A percentile compares a stretch with the other conserved stretches of the same genome.
Conservation (phyloP, 306 rosid genomes). For the Citrullus colocynthis region DNA sequence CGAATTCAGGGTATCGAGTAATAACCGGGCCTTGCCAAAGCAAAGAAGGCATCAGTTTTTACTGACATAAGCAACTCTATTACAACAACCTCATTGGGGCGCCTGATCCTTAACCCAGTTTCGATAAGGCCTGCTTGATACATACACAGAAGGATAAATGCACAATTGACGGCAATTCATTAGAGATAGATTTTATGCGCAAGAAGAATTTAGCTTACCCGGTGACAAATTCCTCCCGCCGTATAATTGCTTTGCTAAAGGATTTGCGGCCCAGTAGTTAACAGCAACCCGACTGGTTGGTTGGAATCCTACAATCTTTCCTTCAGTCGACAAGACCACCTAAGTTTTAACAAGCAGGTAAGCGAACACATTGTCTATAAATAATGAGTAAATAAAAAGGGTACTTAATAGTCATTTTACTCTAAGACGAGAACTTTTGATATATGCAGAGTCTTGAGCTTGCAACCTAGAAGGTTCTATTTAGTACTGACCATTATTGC, state of each 20-base stretch:
- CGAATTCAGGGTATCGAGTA: background rate
- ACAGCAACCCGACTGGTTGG: slow-evolving; percentile 84
- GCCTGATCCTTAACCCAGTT: slow-evolving; percentile 49
- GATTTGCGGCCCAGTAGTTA: slow-evolving; percentile 77
- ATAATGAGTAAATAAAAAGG: background rate
- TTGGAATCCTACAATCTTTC: slow-evolving; percentile 71
- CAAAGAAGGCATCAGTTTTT: slow-evolving; percentile 58
- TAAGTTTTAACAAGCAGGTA: slow-evolving; percentile 19
- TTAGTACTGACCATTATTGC: background rate
- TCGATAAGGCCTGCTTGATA: slow-evolving; percentile 54
- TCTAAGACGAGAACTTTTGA: background rate
- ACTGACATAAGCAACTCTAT: slow-evolving; percentile 74
- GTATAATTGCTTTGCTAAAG: slow-evolving; percentile 72
- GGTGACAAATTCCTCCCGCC: slow-evolving; percentile 75
- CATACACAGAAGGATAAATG: slow-evolving; percentile 8
- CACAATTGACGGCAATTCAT: background rate
- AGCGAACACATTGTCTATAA: background rate
- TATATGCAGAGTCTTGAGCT: background rate
- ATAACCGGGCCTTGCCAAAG: slow-evolving; percentile 49
- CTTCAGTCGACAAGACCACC: slow-evolving; percentile 71
- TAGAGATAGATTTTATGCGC: background rate
- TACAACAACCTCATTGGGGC: slow-evolving; percentile 37
- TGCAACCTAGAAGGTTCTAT: background rate
- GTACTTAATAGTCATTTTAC: background rate
- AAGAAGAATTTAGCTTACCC: slow-evolving; percentile 25